Percentiles rank a stretch among this genome's conserved stretches.
These are phyloP conservation scores for Pulveroboletus sp. DNA, from an alignment of 768 basidiomycete species.

Conservation along the genomic window DNA sequence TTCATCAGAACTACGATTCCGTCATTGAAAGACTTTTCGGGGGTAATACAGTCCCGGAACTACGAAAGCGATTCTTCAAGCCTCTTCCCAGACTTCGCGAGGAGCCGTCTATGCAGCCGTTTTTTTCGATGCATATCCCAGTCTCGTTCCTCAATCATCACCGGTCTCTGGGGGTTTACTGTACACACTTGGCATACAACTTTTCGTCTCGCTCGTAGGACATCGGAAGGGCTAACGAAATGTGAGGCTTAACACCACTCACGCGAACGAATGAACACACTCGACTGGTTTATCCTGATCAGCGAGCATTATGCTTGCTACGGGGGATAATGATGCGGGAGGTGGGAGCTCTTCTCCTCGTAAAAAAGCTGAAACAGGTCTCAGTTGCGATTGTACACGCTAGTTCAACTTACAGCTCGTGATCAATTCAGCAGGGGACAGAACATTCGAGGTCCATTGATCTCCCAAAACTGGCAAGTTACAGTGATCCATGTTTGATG, in stretches of 20 bases:
- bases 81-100: slow-evolving; percentile 26
- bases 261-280: slow-evolving; percentile 31
- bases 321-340: slow-evolving; percentile 50
- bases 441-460: slow-evolving; percentile 55
- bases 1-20: slow-evolving; percentile 1
- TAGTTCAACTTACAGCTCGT: slow-evolving; percentile 38
- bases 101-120: slow-evolving; percentile 49
- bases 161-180: slow-evolving; percentile 46
- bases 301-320: slow-evolving; percentile 49
- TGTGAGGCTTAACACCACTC: slow-evolving; percentile 8
- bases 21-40: slow-evolving; percentile 4
- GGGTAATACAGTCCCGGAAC: not conserved
- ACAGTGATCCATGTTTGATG: not conserved
- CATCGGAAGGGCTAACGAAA: slow-evolving; percentile 47
- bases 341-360: slow-evolving; percentile 45
- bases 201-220: slow-evolving; percentile 53
- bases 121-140: slow-evolving; percentile 59
- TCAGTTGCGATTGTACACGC: slow-evolving; percentile 1
- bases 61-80: not conserved
- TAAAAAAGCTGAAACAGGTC: slow-evolving; percentile 45
- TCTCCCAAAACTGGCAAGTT: slow-evolving; percentile 43
- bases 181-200: slow-evolving; percentile 63
- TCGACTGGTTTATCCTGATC: slow-evolving; percentile 41
- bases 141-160: slow-evolving; percentile 54
- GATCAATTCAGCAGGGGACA: slow-evolving; percentile 45